These are phyloP conservation scores for Salvia rosmarinus DNA, from an alignment of 257 asterid species.

Conservation along the genomic window DNA sequence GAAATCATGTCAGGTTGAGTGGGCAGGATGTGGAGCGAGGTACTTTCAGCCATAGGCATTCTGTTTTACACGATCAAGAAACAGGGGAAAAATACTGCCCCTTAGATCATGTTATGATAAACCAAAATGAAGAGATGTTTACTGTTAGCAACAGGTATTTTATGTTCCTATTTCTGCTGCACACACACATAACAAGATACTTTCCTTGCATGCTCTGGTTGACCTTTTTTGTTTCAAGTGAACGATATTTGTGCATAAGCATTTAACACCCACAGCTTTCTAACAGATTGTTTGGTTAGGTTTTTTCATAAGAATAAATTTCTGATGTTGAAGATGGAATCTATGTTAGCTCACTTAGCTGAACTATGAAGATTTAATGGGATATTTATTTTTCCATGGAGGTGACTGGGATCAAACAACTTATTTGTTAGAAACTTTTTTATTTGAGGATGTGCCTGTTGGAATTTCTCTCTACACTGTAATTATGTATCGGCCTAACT, in stretches of 20 bases:
- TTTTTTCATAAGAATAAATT: background rate
- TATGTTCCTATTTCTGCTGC: slow-evolving; percentile 4
- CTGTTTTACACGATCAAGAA: slow-evolving; percentile 93
- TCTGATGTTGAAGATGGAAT: background rate
- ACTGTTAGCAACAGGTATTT: slow-evolving; percentile 91
- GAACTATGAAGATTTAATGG: background rate
- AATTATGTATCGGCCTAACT: background rate
- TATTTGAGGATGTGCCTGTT: background rate
- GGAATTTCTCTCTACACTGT: background rate
- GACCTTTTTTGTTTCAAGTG: slow-evolving; percentile 3
- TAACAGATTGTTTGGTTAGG: background rate
- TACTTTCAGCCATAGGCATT: slow-evolving; percentile 96
- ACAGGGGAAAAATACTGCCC: slow-evolving; percentile 89
- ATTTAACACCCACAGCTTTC: slow-evolving; percentile 14
- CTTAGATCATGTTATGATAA: slow-evolving; percentile 77
- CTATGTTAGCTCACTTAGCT: background rate
- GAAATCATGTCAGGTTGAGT: slow-evolving; percentile 97
- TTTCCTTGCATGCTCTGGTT: slow-evolving; percentile 10
- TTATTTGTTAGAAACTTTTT: slow-evolving; percentile 5
- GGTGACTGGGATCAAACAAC: background rate
- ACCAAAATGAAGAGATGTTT: slow-evolving; percentile 87
- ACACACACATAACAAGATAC: background rate
- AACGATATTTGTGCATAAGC: slow-evolving; percentile 23
- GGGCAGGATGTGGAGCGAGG: slow-evolving; percentile 99
- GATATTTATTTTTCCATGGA: slow-evolving; percentile 16